phyloP scores from a whole-genome alignment of 192 early-diverging fungal genomes.

The Spinellus fusiger region DNA sequence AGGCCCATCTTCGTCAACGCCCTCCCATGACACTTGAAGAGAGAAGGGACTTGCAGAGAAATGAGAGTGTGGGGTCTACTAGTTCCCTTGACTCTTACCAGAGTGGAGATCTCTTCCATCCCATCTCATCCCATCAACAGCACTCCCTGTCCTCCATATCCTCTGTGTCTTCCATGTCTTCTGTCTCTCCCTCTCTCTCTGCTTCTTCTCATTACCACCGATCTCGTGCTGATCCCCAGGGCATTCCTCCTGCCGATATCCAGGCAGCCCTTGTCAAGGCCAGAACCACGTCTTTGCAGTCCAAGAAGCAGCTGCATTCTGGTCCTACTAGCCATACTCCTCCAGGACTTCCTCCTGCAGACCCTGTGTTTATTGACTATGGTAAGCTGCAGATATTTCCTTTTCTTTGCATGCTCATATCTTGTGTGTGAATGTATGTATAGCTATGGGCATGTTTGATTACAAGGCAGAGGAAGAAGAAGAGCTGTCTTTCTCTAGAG shows the following conservation, averaged over 20 bases:
- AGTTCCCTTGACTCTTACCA: neutral
- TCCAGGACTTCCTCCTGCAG: neutral
- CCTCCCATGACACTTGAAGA: neutral
- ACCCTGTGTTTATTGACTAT: slow-evolving; percentile 6
- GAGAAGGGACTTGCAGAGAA: neutral
- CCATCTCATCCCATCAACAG: too few species aligned
- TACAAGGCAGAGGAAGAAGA: slow-evolving; percentile 19
- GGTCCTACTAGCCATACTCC: neutral
- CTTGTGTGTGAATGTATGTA: too few species aligned
- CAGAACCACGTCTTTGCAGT: too few species aligned
- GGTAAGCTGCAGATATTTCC: neutral
- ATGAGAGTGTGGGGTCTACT: neutral
- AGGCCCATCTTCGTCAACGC: neutral
- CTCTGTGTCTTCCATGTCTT: too few species aligned
- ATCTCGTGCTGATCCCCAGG: too few species aligned
- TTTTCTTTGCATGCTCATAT: neutral
- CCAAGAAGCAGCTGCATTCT: too few species aligned
- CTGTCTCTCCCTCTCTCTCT: too few species aligned
- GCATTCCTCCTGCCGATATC: too few species aligned
- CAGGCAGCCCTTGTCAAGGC: too few species aligned
- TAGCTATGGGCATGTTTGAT: slow-evolving; percentile 20
- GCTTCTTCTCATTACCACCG: too few species aligned
- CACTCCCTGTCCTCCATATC: too few species aligned
- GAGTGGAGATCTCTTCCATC: too few species aligned
- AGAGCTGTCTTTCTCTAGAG: slow-evolving; percentile 24